Conservation (phyloP, 1,284 basidiomycete genomes). For the Pseudozyma thailandica region DNA sequence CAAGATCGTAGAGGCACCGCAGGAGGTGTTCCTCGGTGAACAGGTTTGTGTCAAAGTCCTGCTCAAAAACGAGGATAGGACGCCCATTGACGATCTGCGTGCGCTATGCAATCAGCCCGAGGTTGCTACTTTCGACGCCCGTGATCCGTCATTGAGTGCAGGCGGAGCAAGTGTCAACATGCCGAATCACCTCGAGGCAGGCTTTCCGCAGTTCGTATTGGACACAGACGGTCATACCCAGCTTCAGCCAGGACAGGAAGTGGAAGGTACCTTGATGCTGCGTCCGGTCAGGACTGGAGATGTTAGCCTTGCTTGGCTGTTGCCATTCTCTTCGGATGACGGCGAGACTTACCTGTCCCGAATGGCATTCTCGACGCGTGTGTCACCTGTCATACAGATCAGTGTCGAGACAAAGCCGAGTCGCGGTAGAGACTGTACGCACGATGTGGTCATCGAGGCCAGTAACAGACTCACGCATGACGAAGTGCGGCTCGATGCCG, state of each 20-base stretch:
- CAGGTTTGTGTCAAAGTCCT: constrained; percentile 15
- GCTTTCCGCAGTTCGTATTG: constrained; percentile 3
- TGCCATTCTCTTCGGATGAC: constrained; percentile 24
- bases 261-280: constrained; percentile 12
- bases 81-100: constrained; percentile 22
- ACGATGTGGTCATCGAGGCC: constrained; percentile 31
- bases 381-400: constrained; percentile 31
- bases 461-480: constrained; percentile 10
- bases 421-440: neutral
- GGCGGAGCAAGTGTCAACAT: constrained; percentile 34
- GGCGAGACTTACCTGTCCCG: constrained; percentile 37
- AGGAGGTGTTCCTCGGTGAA: constrained; percentile 21
- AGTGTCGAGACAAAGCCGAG: constrained; percentile 18
- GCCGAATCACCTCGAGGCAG: constrained; percentile 56
- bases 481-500: constrained; percentile 15
- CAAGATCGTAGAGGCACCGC: constrained; percentile 13
- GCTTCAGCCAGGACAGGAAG: constrained; percentile 37
- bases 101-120: constrained; percentile 28
- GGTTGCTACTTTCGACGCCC: constrained; percentile 18
- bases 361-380: constrained; percentile 21
- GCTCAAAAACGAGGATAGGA: constrained; percentile 25
- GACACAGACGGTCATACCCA: neutral
- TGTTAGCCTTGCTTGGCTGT: constrained; percentile 25
- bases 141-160: constrained; percentile 14
- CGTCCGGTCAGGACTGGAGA: constrained; percentile 11